A percentile compares a stretch with the other conserved stretches of the same genome.
Evolutionary conservation across 2,329 filamentous ascomycete genomes (phyloP).

Genomic region (Huntiella abstrusa): DNA sequence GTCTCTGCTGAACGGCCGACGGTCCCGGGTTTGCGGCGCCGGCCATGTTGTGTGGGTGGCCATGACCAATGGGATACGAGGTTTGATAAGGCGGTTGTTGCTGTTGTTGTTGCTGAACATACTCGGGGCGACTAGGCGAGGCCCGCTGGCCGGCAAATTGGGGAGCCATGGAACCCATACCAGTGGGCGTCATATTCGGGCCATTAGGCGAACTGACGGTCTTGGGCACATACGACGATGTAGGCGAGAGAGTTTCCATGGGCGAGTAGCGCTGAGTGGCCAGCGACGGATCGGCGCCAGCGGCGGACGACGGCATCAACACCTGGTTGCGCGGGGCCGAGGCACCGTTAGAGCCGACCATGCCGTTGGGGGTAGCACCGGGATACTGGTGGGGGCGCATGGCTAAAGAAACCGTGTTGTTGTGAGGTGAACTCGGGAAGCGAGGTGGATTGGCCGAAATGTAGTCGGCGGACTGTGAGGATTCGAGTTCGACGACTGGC

Average conservation of each 20-base stretch:
- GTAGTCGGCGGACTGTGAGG: too few species aligned
- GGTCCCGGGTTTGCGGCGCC: conserved; percentile 36
- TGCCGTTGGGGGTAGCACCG: conserved; percentile 22
- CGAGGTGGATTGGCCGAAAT: neutral
- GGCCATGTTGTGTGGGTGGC: conserved; percentile 23
- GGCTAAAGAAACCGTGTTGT: conserved; percentile 45
- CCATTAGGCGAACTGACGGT: conserved; percentile 35
- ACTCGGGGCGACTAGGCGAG: conserved; percentile 57
- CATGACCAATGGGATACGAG: conserved; percentile 2
- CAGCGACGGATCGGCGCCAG: conserved; percentile 46
- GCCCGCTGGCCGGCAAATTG: conserved; percentile 43
- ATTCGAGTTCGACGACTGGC: too few species aligned
- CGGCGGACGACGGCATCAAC: conserved; percentile 16
- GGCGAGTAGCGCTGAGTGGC: conserved; percentile 87
- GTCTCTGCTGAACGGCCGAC: conserved; percentile 25
- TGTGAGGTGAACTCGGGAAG: neutral
- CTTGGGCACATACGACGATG: conserved; percentile 55
- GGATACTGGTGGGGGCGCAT: conserved; percentile 63
- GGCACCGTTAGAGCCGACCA: conserved; percentile 22
- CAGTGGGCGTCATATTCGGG: conserved; percentile 75
- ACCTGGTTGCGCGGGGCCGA: conserved; percentile 38
- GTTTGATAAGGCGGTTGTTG: conserved; percentile 2
- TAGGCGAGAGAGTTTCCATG: conserved; percentile 75
- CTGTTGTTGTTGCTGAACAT: conserved; percentile 23
- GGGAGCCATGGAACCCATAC: conserved; percentile 58